These are phyloP conservation scores for Caryopteris hybrid DNA, from an alignment of 305 asterid species.

Conservation along the genomic window DNA sequence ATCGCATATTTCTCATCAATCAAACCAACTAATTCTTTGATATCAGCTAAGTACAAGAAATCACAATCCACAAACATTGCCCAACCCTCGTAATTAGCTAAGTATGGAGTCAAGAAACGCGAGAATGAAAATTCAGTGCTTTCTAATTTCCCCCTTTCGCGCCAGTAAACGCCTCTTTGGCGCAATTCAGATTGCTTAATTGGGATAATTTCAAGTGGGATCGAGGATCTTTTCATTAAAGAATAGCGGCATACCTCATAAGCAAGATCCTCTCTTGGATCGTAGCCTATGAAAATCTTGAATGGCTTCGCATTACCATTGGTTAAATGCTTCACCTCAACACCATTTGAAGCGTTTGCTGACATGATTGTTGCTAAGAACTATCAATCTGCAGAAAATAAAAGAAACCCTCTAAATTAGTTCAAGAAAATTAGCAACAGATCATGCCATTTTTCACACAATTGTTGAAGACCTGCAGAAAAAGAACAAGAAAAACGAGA, in stretches of 20 bases:
- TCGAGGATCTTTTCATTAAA: conserved; percentile 58
- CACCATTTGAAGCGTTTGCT: conserved; percentile 13
- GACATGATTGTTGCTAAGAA: conserved; percentile 17
- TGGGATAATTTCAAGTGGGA: conserved; percentile 66
- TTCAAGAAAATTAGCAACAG: not conserved
- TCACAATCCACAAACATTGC: conserved; percentile 95
- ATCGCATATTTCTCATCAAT: conserved; percentile 66
- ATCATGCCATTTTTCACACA: not conserved
- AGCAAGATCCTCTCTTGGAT: conserved; percentile 73
- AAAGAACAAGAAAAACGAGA: not conserved
- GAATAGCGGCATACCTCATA: conserved; percentile 83
- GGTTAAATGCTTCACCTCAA: not conserved
- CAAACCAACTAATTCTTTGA: conserved; percentile 55
- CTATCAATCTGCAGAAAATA: conserved; percentile 12
- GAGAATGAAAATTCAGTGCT: conserved; percentile 89
- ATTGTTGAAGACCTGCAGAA: not conserved
- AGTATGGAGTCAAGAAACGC: conserved; percentile 70
- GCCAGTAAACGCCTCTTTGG: conserved; percentile 62
- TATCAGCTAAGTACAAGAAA: conserved; percentile 68
- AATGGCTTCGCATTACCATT: conserved; percentile 30
- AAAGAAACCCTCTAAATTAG: not conserved
- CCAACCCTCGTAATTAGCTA: conserved; percentile 72
- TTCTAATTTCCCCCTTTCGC: conserved; percentile 82
- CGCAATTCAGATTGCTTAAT: conserved; percentile 78
- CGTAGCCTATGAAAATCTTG: conserved; percentile 83